Evolutionary conservation across 2,329 filamentous ascomycete species (phyloP).

Genomic region (Colletotrichum lindemuthianum): DNA sequence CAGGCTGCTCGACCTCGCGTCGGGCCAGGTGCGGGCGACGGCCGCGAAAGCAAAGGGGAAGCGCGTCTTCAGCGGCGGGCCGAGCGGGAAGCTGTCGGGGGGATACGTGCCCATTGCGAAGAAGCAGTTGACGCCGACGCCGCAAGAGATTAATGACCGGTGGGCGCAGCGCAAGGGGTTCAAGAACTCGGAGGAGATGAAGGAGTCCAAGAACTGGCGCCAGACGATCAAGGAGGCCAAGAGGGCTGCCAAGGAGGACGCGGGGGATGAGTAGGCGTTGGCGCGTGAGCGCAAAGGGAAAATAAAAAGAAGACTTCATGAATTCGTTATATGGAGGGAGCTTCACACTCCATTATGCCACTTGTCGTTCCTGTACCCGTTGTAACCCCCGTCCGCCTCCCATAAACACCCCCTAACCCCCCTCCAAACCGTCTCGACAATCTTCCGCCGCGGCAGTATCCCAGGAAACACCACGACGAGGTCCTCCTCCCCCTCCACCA

Average conservation of each 20-base stretch:
- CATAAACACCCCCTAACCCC: constrained; percentile 85
- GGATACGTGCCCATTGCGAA: constrained; percentile 66
- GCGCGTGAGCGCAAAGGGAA: background rate
- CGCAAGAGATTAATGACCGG: constrained; percentile 67
- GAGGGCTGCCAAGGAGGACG: constrained; percentile 5
- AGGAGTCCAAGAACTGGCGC: constrained; percentile 38
- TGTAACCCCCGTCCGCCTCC: constrained; percentile 57
- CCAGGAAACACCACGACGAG: constrained; percentile 95
- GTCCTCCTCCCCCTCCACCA: constrained; percentile 88
- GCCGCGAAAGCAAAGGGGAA: constrained; percentile 37
- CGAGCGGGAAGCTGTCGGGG: constrained; percentile 60
- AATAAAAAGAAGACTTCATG: constrained; percentile 12
- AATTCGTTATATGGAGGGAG: constrained; percentile 13
- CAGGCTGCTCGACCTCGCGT: constrained; percentile 73
- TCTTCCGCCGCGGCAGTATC: constrained; percentile 76
- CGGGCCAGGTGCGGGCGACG: constrained; percentile 44
- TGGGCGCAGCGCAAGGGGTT: constrained; percentile 72
- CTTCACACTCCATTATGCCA: constrained; percentile 27
- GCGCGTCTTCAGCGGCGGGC: constrained; percentile 65
- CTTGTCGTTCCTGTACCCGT: constrained; percentile 42
- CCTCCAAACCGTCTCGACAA: constrained; percentile 91
- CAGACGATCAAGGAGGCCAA: constrained; percentile 23
- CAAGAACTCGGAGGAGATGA: constrained; percentile 60
- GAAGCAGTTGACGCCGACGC: constrained; percentile 58
- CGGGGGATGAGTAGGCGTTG: constrained; percentile 13